phyloP scores from a whole-genome alignment of 495 filamentous ascomycete species.

The Aspergillus nanangensis region DNA sequence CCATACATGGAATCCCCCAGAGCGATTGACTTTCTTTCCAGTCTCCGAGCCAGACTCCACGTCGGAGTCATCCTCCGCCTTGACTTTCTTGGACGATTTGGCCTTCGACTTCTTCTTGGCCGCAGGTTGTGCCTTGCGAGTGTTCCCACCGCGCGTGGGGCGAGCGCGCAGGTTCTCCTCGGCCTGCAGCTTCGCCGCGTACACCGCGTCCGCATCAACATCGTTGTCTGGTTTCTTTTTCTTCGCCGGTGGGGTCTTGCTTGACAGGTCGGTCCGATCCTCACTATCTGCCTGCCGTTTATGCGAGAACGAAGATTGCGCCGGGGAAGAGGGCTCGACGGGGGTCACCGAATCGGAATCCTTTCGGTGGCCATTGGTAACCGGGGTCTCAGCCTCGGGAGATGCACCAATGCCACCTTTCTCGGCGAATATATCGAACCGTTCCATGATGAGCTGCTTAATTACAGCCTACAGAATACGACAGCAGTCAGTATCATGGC shows the following conservation, averaged over 20 bases:
- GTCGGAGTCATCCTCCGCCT: conserved; percentile 76
- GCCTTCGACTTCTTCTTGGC: conserved; percentile 62
- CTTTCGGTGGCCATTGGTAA: conserved; percentile 42
- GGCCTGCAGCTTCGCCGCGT: conserved; percentile 85
- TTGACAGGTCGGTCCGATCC: conserved; percentile 40
- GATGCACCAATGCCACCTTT: conserved; percentile 35
- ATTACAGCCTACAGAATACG: conserved; percentile 58
- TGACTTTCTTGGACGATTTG: conserved; percentile 74
- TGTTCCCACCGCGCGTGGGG: conserved; percentile 61
- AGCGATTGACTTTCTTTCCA: conserved; percentile 59
- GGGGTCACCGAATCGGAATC: conserved; percentile 33
- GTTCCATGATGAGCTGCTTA: conserved; percentile 77
- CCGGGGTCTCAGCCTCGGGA: conserved; percentile 22
- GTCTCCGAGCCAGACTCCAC: conserved; percentile 58
- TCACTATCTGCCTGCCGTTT: conserved; percentile 52
- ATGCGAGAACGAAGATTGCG: conserved; percentile 48
- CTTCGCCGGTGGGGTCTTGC: conserved; percentile 45
- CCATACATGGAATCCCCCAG: conserved; percentile 65
- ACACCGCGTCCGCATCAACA: conserved; percentile 74
- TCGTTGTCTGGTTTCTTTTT: conserved; percentile 51
- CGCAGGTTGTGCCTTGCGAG: conserved; percentile 52
- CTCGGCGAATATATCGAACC: conserved; percentile 76
- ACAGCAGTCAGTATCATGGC: conserved; percentile 3
- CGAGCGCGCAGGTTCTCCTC: conserved; percentile 78
- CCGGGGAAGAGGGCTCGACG: conserved; percentile 36